These are phyloP conservation scores for Ophiognomonia clavigignenti-juglandacearum DNA, from an alignment of 2,329 filamentous ascomycete genomes.

Conservation along the genomic window DNA sequence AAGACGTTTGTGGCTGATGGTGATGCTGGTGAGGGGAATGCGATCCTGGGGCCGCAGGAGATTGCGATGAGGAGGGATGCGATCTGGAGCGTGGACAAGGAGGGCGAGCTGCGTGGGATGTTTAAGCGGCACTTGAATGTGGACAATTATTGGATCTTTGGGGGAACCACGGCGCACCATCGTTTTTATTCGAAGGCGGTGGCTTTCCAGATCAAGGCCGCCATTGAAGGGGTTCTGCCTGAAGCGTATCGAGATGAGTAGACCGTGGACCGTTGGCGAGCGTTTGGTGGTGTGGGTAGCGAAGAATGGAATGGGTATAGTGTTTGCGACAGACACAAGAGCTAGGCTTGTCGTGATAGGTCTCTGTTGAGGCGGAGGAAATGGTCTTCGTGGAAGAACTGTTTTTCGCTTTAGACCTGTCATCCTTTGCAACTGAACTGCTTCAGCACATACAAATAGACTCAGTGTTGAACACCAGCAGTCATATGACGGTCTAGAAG, in stretches of 20 bases:
- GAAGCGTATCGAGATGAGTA: slow-evolving; percentile 25
- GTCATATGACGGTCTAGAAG: too few species aligned
- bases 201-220: slow-evolving; percentile 31
- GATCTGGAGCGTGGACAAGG: slow-evolving; percentile 35
- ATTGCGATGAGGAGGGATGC: slow-evolving; percentile 29
- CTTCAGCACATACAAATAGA: too few species aligned
- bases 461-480: too few species aligned
- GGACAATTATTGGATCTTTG: slow-evolving; percentile 31
- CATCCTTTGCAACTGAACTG: too few species aligned
- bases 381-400: too few species aligned
- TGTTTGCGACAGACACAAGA: too few species aligned
- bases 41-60: slow-evolving; percentile 22
- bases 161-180: slow-evolving; percentile 28
- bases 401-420: too few species aligned
- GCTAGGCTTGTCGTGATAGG: too few species aligned
- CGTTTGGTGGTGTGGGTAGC: too few species aligned
- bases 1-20: slow-evolving; percentile 20
- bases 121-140: slow-evolving; percentile 30
- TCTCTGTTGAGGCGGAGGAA: too few species aligned
- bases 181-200: slow-evolving; percentile 28
- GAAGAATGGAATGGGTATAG: too few species aligned
- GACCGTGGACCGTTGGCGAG: too few species aligned
- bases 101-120: slow-evolving; percentile 37
- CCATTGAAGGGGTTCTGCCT: slow-evolving; percentile 29
- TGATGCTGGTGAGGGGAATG: slow-evolving; percentile 2